Evolutionary conservation across 305 asterid genomes (phyloP), one percentile per base, ranked within the genome.

Genomic region (Vinca major): DNA sequence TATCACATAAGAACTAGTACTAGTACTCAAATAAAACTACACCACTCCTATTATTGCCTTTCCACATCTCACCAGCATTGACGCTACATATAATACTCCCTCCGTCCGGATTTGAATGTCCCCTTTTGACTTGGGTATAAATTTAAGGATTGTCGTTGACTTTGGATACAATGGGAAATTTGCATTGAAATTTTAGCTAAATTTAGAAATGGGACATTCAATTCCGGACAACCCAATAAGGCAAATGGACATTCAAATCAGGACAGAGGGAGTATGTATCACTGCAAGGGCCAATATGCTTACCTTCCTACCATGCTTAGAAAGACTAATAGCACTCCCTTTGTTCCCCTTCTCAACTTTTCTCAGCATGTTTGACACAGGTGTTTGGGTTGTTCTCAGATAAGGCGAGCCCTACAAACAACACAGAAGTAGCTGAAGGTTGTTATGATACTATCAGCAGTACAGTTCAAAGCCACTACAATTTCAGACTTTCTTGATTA

Each of bases 291-390:
- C 60, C 36, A 16, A 50, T 56, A 39, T 57, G 8, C 85, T 76
- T 71, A 94, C 99, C 99, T 94, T 91, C 85, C 89, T 81, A 78
- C 96, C 85, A 70, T 81, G 96, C 82, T 88, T 84, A 37, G 97
- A 86, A 73, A 87, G 77, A 82, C 73, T 79, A 56, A 74, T 58
- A 36, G 66, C 76, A 78, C 69, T 77, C 71, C 84, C 89, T 48
- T 79, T 57, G 67, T 86, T 88, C 70, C 71, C 86, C 73, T 88
- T 86, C 66, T 88, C 97, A 52, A 69, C 92, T 61, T 84, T 89
- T 79, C 85, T 88, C 73, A 87, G 70, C 85, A 85, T 36, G 73
- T 80, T 86, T 70, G 99, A 77, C 75, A 88, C 89, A 54, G 97
- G 99, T 66, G 91, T 81, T 75, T 88, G 83, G 67, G 76, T 71